Evolutionary conservation across 352 stramenopile species (phyloP), one percentile per base, ranked within the genome.

Genomic region (Nothophytophthora sp.): DNA sequence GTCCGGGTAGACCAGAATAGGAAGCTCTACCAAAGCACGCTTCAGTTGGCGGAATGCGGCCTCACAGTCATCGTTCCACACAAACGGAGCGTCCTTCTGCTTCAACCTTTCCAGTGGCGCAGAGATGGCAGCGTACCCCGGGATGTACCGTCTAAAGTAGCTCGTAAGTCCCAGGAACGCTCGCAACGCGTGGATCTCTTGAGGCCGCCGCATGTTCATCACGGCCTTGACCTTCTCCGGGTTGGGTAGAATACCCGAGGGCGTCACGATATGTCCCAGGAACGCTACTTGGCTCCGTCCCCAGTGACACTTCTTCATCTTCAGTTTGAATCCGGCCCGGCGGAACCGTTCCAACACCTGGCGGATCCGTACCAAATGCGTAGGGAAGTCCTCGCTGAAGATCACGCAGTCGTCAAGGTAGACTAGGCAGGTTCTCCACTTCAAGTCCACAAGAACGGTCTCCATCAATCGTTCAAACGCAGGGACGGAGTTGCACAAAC

Each of bases 281-380:
- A 43, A 43, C 9, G 37, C 37, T 8, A 43, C 37, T 13, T 43
- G 37, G 37, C 23, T 25, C 11, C 37, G 37, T 25, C 37, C 37
- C 37, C 37, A 43, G 19, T 29, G 37, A 29, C 37, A 43, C 19
- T 43, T 43, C 37, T 43, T 43, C 37, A 43, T 25, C 37, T 43
- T 43, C 2, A 43, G 37, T 28, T 25, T 23, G 23, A 43, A 43
- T 8, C 37, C 37, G 13, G 37, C 37, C 18, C 18, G 5, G 7
- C 37, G 20, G 23, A 43, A 43, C 23, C 37, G 37, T 43, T 25
- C 19, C 23, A 43, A 25, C 16, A 43, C 37, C 29, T 43, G 16
- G 12, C 37, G 37, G 27, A 43, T 8, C 37, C 37, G 37, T 5
- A 43, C 19, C 6, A 43, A 13, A 29, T 43, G 37, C 2, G 37